phyloP scores from a whole-genome alignment of 2,329 filamentous ascomycete genomes.

The Sphaerulina vaccinii region DNA sequence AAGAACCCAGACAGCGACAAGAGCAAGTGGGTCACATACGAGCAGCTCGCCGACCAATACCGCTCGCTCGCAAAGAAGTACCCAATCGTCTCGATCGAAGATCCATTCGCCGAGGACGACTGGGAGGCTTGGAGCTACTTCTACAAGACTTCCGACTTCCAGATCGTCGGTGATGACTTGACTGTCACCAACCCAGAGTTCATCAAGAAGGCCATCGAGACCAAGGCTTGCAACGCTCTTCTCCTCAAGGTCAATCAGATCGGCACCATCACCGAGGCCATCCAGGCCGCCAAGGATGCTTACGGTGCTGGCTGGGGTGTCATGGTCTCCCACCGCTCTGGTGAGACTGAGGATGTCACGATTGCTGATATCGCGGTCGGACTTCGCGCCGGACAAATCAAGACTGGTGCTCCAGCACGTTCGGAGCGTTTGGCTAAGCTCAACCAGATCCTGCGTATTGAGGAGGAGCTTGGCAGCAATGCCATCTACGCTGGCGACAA shows the following conservation, averaged over 20 bases:
- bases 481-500: conserved; percentile 88
- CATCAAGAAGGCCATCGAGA: conserved; percentile 99
- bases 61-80: conserved; percentile 86
- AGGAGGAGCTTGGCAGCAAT: conserved; percentile 93
- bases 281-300: conserved; percentile 98
- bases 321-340: conserved; percentile 99
- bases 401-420: conserved; percentile 93
- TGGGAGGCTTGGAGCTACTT: conserved; percentile 99
- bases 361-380: conserved; percentile 98
- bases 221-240: conserved; percentile 97
- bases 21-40: conserved; percentile 97
- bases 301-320: conserved; percentile 95
- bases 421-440: conserved; percentile 99
- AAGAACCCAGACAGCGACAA: conserved; percentile 98
- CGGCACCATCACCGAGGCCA: conserved; percentile 96
- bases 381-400: conserved; percentile 96
- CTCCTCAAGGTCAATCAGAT: conserved; percentile 99
- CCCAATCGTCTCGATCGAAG: conserved; percentile 97
- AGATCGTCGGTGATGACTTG: conserved; percentile 97
- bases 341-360: conserved; percentile 99
- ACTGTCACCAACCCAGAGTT: conserved; percentile 98
- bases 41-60: conserved; percentile 88
- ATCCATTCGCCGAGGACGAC: conserved; percentile 99
- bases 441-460: conserved; percentile 99
- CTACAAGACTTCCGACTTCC: conserved; percentile 97